Conservation (phyloP, 306 rosid genomes). For the Castanea sativa region DNA sequence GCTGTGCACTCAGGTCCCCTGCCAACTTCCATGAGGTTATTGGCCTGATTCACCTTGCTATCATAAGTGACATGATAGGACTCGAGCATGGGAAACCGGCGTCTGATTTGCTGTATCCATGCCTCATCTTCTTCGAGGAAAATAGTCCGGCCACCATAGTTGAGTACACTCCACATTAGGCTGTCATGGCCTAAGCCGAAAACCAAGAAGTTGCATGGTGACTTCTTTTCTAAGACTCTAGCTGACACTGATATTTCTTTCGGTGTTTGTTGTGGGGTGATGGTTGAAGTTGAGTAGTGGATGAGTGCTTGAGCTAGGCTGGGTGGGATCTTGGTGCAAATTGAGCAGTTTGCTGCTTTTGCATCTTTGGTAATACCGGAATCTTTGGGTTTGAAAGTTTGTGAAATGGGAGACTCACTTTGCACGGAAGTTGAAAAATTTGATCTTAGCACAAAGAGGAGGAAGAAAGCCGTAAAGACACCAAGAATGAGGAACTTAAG, state of each 20-base stretch:
- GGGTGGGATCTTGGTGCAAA: constrained; percentile 51
- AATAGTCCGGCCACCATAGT: constrained; percentile 57
- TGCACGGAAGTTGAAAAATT: constrained; percentile 36
- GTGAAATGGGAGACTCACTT: constrained; percentile 25
- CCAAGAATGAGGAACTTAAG: constrained; percentile 51
- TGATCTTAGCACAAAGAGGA: constrained; percentile 59
- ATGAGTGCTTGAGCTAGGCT: constrained; percentile 51
- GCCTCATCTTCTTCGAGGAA: constrained; percentile 75
- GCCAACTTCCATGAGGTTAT: constrained; percentile 54
- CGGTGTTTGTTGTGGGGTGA: constrained; percentile 71
- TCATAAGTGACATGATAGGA: constrained; percentile 57
- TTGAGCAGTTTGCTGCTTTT: constrained; percentile 8
- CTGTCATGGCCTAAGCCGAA: constrained; percentile 84
- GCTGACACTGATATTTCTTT: constrained; percentile 65
- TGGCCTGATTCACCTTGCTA: constrained; percentile 69
- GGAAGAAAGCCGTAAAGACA: constrained; percentile 35
- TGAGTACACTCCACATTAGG: constrained; percentile 79
- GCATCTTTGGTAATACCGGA: background rate
- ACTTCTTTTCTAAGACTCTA: constrained; percentile 38
- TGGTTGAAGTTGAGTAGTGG: constrained; percentile 72
- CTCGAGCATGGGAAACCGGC: constrained; percentile 50
- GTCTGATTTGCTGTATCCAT: constrained; percentile 60
- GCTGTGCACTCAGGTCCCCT: constrained; percentile 59
- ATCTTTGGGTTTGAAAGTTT: background rate
- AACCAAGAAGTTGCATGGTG: constrained; percentile 82